Percentiles rank a stretch among this genome's conserved stretches.
phyloP scores from a whole-genome alignment of 768 basidiomycete species.

The Russula vinacea region DNA sequence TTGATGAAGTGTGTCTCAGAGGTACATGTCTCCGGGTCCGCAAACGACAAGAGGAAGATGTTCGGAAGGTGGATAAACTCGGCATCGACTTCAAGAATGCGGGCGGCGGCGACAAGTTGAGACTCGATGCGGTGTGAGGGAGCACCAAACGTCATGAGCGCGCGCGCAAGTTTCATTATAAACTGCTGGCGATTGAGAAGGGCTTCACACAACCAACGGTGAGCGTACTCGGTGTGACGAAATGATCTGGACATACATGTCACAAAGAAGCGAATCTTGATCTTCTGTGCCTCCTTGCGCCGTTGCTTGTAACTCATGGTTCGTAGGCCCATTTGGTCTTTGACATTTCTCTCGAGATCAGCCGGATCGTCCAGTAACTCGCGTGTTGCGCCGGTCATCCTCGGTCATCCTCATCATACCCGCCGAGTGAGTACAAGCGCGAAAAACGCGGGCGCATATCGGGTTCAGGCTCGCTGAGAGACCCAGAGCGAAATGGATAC shows the following conservation, averaged over 20 bases:
- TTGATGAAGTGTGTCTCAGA: too few relatives aligned
- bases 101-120: too few relatives aligned
- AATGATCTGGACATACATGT: slow-evolving; percentile 46
- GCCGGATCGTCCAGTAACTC: slow-evolving; percentile 52
- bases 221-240: neutral
- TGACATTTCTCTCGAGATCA: slow-evolving; percentile 53
- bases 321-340: slow-evolving; percentile 38
- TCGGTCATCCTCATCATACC: slow-evolving; percentile 61
- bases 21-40: too few relatives aligned
- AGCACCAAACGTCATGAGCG: slow-evolving; percentile 87
- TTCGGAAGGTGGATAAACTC: too few relatives aligned
- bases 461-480: slow-evolving; percentile 2
- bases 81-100: too few relatives aligned
- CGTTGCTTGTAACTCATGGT: slow-evolving; percentile 62
- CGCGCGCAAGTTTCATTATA: slow-evolving; percentile 76
- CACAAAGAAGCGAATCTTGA: slow-evolving; percentile 67
- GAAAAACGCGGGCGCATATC: slow-evolving; percentile 20
- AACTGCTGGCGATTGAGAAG: slow-evolving; percentile 81
- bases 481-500: neutral
- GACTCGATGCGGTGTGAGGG: too few relatives aligned
- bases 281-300: slow-evolving; percentile 57
- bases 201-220: slow-evolving; percentile 43
- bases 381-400: slow-evolving; percentile 53
- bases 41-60: too few relatives aligned
- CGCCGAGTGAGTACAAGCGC: slow-evolving; percentile 29